Base-by-base conservation (phyloP, 2,329 filamentous ascomycete genomes). In the Akanthomyces muscarius region DNA sequence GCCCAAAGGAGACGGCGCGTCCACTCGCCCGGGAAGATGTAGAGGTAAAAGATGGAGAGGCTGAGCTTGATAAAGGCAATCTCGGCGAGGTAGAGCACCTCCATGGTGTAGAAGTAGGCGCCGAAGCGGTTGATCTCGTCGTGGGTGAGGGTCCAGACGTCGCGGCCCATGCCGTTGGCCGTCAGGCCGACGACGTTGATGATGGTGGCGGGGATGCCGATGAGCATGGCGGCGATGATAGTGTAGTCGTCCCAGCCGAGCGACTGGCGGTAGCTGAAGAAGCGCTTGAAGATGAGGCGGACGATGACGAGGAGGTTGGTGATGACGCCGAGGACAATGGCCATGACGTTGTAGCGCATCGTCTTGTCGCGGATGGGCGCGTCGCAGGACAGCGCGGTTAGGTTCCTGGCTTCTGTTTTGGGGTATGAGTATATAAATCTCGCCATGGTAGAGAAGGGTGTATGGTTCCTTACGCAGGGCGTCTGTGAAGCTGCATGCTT, bases 11-110 rank as follows among this genome's bases (percentile, higher is more conserved):
- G 51, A 10, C 71, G 72, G 18, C 76, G 75, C 13, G 83, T 75
- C 4, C 57, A 63, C 0, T 58, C 65, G 0, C 71, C 68, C 0
- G 81, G 81, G 66, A 86, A 86, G 63, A 86, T 81, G 61, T 81
- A 79, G 5, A 83, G 72, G 67, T 84, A 86, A 70, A 86, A 84
- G 67, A 81, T 75, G 1, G 86, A 71, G 33, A 87, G 74, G 0
- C 82, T 78, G 5, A 83, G 70, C 66, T 85, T 84, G 23, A 82
- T 74, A 36, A 82, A 71, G 4, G 78, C 71, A 16, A 83, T 70
- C 13, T 79, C 71, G 5, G 71, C 62, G 67, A 84, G 83, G 69
- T 85, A 83, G 21, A 82, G 58, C 13, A 74, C 65, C 33, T 78
- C 76, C 67, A 76, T 73, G 64, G 76, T 68, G 65, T 78, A 83